Evolutionary conservation across 108 stramenopile genomes (phyloP).

Genomic region (Cyclotella choctawhatcheeana): DNA sequence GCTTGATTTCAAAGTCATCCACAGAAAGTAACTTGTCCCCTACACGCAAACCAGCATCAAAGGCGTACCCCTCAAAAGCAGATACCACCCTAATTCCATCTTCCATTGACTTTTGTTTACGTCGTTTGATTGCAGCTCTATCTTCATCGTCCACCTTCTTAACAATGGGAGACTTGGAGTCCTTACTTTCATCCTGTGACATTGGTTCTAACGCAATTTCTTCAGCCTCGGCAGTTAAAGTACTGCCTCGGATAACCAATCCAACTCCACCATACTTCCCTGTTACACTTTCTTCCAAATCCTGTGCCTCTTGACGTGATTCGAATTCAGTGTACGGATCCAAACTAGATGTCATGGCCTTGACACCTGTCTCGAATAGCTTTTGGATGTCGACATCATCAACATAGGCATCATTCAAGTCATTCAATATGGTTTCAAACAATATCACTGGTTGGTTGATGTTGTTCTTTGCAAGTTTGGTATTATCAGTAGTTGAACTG

Average conservation of each 20-base stretch:
- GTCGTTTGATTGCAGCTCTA: conserved; percentile 35
- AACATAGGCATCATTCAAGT: conserved; percentile 80
- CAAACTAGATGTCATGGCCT: conserved; percentile 90
- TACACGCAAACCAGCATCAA: conserved; percentile 73
- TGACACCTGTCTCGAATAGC: conserved; percentile 92
- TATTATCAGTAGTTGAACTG: not conserved
- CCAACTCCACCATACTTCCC: conserved; percentile 96
- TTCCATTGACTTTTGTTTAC: conserved; percentile 54
- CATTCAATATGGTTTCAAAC: conserved; percentile 85
- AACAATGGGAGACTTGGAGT: conserved; percentile 14
- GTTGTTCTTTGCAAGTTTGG: conserved; percentile 9
- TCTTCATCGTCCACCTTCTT: conserved; percentile 49
- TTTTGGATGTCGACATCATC: conserved; percentile 88
- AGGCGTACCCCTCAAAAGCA: conserved; percentile 92
- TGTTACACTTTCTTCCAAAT: conserved; percentile 83
- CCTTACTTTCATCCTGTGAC: no score
- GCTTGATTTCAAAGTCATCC: conserved; percentile 66
- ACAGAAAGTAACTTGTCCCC: conserved; percentile 84
- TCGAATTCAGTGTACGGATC: conserved; percentile 99
- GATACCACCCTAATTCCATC: conserved; percentile 87
- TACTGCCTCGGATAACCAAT: conserved; percentile 86
- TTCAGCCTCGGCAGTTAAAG: conserved; percentile 26
- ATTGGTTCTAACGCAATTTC: not conserved
- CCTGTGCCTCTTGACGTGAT: conserved; percentile 71
- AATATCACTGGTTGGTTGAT: conserved; percentile 76